phyloP scores from a whole-genome alignment of 208 protist genomes.

The Leishmania guyanensis region DNA sequence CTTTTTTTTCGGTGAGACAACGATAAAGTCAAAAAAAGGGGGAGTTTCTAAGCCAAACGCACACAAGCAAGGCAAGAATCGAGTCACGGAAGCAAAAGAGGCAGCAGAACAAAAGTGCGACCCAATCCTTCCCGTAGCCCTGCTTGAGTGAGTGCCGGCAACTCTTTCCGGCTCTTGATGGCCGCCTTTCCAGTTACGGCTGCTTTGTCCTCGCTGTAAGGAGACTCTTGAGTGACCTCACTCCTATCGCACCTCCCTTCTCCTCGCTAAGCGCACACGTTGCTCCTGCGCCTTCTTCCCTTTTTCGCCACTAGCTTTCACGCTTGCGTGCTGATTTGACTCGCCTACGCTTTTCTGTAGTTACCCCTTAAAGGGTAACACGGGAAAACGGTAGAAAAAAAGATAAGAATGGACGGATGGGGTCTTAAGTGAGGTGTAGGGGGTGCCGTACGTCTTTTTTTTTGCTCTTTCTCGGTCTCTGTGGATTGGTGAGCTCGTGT shows the following conservation, averaged over 20 bases:
- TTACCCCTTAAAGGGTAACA: neutral
- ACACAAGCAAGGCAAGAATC: neutral
- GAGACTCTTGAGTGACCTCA: neutral
- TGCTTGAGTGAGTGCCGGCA: neutral
- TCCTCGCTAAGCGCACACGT: neutral
- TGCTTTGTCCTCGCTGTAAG: neutral
- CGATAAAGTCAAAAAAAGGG: neutral
- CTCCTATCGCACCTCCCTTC: neutral
- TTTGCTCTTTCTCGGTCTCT: neutral
- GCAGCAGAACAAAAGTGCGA: neutral
- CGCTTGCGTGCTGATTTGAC: neutral
- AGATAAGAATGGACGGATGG: neutral
- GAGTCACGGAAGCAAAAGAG: neutral
- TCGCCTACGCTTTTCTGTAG: neutral
- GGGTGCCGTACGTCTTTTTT: neutral
- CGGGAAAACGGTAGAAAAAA: slow-evolving; percentile 2
- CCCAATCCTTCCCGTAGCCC: neutral
- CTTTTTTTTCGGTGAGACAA: neutral
- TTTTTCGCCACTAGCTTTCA: neutral
- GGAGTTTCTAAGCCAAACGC: neutral
- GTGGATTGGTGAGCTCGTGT: neutral
- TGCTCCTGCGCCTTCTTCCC: neutral
- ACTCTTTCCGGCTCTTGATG: neutral
- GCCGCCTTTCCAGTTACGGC: neutral
- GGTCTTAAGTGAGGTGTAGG: neutral